Evolutionary conservation across 2,329 filamentous ascomycete genomes (phyloP).

Genomic region (Chaetomium strumarium): DNA sequence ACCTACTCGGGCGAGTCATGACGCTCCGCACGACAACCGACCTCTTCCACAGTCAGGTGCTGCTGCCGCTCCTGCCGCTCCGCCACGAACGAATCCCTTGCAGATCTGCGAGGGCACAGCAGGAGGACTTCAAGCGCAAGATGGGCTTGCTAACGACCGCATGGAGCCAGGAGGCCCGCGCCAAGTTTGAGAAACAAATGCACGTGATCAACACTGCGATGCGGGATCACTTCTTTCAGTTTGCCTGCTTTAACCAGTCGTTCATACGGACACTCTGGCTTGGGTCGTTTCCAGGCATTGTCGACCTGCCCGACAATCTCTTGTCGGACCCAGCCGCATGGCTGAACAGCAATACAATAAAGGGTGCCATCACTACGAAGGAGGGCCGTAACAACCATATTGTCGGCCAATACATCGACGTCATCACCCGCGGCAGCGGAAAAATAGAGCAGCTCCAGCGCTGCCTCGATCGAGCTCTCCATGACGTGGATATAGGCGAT

Average conservation of each 20-base stretch:
- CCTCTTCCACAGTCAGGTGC: background rate
- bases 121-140: background rate
- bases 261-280: conserved; percentile 8
- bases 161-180: background rate
- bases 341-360: conserved; percentile 9
- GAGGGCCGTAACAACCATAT: conserved; percentile 8
- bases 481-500: background rate
- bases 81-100: background rate
- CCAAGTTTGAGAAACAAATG: background rate
- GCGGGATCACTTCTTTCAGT: background rate
- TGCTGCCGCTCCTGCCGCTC: background rate
- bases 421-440: conserved; percentile 9
- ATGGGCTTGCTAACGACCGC: background rate
- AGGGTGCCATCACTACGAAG: background rate
- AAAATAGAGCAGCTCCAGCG: conserved; percentile 9
- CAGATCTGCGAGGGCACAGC: background rate
- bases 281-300: conserved; percentile 8
- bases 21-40: background rate
- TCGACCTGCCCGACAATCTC: conserved; percentile 9
- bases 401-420: conserved; percentile 11
- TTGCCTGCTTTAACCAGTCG: background rate
- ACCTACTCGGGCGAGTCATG: background rate
- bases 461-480: conserved; percentile 1
- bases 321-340: conserved; percentile 6
- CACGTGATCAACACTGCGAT: background rate